Evolutionary conservation across 257 asterid species (phyloP).

Genomic region (Thymus mandschuricus): DNA sequence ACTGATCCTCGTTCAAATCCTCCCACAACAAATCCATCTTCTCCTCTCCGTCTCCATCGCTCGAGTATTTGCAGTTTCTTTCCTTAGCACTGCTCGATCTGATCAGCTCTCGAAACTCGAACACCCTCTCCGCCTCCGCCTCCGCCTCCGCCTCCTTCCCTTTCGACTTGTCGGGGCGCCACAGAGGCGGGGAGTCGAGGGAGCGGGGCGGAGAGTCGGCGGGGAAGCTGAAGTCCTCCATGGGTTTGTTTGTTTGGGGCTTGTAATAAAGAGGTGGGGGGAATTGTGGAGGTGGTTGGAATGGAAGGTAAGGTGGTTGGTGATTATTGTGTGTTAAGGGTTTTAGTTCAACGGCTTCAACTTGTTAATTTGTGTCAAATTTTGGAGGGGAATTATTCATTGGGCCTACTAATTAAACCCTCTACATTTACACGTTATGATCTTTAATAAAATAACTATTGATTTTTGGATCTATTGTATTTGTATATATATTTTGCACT

Average conservation of each 20-base stretch:
- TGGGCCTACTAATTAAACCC: conserved; percentile 34
- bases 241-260: conserved; percentile 36
- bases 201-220: conserved; percentile 34
- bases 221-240: conserved; percentile 60
- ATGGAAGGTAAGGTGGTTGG: conserved; percentile 54
- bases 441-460: no score
- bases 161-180: conserved; percentile 35
- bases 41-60: conserved; percentile 43
- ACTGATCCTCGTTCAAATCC: conserved; percentile 62
- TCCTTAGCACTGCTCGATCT: conserved; percentile 2
- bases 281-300: conserved; percentile 36
- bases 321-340: conserved; percentile 34
- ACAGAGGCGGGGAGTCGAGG: conserved; percentile 53
- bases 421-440: neutral
- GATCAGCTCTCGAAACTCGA: neutral
- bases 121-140: conserved; percentile 16
- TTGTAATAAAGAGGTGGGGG: conserved; percentile 37
- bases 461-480: no score
- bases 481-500: neutral
- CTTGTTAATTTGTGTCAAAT: conserved; percentile 38
- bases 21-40: conserved; percentile 93
- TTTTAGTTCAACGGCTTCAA: conserved; percentile 53
- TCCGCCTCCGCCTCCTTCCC: conserved; percentile 28
- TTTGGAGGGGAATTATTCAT: conserved; percentile 17
- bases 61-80: neutral